Conservation (phyloP, 2,329 filamentous ascomycete genomes). For the Xylaria arbuscula region DNA sequence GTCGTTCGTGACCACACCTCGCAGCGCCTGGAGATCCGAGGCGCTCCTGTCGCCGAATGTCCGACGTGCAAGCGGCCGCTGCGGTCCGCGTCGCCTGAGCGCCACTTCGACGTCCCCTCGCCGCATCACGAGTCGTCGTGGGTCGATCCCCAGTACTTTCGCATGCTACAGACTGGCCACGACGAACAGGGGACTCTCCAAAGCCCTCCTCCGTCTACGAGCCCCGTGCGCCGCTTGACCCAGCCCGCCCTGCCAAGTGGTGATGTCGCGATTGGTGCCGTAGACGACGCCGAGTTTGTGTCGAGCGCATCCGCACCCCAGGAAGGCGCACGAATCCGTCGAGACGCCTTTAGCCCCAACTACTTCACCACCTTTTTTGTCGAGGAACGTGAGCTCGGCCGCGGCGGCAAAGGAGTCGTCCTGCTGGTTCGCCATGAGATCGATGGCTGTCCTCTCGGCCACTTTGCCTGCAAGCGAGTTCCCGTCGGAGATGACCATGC, state of each 20-base stretch:
- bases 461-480: constrained; percentile 96
- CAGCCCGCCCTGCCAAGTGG: constrained; percentile 56
- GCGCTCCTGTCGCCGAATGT: constrained; percentile 74
- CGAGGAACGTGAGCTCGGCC: constrained; percentile 85
- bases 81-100: constrained; percentile 61
- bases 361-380: constrained; percentile 96
- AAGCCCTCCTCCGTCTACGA: constrained; percentile 57
- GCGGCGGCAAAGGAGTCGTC: constrained; percentile 94
- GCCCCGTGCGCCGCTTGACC: constrained; percentile 65
- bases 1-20: constrained; percentile 91
- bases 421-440: constrained; percentile 92
- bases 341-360: constrained; percentile 87
- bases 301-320: constrained; percentile 63
- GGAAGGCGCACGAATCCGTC: constrained; percentile 78
- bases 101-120: constrained; percentile 59
- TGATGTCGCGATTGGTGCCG: constrained; percentile 44
- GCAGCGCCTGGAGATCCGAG: constrained; percentile 84
- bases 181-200: constrained; percentile 55
- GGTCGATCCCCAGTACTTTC: constrained; percentile 93
- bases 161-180: constrained; percentile 77
- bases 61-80: constrained; percentile 89
- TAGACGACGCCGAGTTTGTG: constrained; percentile 61
- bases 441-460: constrained; percentile 86
- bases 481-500: constrained; percentile 94
- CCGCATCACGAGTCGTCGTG: constrained; percentile 72